Evolutionary conservation across 306 rosid genomes (phyloP), one percentile per base, ranked within the genome.

Genomic region (Citrullus colocynthis): DNA sequence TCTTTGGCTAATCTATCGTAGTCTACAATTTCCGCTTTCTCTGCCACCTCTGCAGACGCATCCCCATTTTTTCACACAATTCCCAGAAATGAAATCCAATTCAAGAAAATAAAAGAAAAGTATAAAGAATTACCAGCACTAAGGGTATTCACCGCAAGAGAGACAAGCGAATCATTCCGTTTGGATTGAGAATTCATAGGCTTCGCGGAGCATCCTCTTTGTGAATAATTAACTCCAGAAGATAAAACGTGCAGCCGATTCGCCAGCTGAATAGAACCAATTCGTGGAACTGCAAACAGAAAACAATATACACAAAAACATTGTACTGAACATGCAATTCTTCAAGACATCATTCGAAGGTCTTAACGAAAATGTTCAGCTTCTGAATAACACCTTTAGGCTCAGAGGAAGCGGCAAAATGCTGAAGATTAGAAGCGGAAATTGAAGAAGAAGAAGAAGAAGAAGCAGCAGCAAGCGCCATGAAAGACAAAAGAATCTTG

Each of bases 31-130:
- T 88, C 93, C 7, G 64, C 86, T 64, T 84, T 82, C 80, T 88
- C 93, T 17, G 2, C 81, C 45, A 84, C 87, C 88, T 90, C 97
- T 92, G 89, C 85, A 83, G 78, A 78, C 55, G 36, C 67, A 76
- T 4, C 74, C 44, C 71, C 24, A 69, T 52, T 20, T 6, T 41
- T 67, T 13, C 4, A 69, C 57, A 39, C 42, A 58, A 71, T 5
- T 51, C 4, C 20, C 57, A 4, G 54, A 37, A 83, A 15, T 36
- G 39, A 1, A 48, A 24, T 34, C 52, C 0, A 17, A 51, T 28
- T 58, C 12, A 42, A 16, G 7, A 1, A 45, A 18, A 14, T 3
- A 13, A 7, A 60, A 32, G 32, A 36, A 34, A 15, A 45, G 0
- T 10, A 70, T 11, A 2, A 6, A 21, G 15, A 51, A 30, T 81